Base-by-base conservation (phyloP, 352 stramenopile genomes). In the Phytophthora pinifolia region DNA sequence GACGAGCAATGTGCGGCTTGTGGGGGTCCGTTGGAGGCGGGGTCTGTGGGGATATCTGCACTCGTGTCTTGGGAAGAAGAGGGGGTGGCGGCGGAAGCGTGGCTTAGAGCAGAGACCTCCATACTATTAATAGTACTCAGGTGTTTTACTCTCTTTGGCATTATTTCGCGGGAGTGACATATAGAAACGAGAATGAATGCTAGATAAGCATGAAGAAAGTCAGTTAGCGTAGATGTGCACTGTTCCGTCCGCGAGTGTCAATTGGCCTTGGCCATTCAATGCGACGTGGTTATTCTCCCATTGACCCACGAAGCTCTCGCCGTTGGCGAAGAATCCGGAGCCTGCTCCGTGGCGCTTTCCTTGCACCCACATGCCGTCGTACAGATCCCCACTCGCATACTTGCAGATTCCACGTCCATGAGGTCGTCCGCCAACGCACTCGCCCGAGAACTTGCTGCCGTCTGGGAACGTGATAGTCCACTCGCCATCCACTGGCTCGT, bases 201-300 rank as follows among this genome's bases (percentile, higher is more conserved):
- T 22, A 22, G 20, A 22, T 22, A 22, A 22, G 20, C 20, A 22
- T 22, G 20, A 22, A 22, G n/a, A n/a, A n/a, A n/a, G n/a, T n/a
- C n/a, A 88, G 17, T 78, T 67, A 4, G 72, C 44, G 37, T 89
- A 91, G 3, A 83, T 74, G 29, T 92, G 82, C 27, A 88, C 72
- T 1, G 82, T 92, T 53, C 82, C 82, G 36, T 89, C 79, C 10
- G 72, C 74, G 12, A 91, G 61, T 20, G 76, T 91, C 59, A 91
- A 76, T 44, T 67, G 69, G 30, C 81, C 81, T 8, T 81, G 75
- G 31, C 82, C 82, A 46, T 79, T 86, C 3, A 92, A 66, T n/a
- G 82, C 78, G 10, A 92, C 79, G 54, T 92, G 82, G 56, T 92
- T 89, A 60, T 88, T 86, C 44, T 86, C 76, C 75, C 82, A 89